phyloP scores from a whole-genome alignment of 306 rosid genomes.

The Casuarina glauca region DNA sequence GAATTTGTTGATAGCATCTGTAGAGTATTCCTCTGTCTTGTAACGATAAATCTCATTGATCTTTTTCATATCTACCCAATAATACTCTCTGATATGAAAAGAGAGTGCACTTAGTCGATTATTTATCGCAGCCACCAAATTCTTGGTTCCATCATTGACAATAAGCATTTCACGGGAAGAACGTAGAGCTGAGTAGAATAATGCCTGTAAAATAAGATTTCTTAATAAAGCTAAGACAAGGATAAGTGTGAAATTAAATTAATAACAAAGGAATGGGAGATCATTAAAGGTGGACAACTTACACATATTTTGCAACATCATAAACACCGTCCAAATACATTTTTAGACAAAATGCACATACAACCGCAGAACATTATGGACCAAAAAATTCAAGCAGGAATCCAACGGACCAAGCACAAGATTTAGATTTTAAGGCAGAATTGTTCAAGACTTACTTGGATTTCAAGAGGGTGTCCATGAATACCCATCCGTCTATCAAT shows the following conservation, averaged over 20 bases:
- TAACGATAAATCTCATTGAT: constrained; percentile 92
- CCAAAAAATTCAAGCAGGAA: neutral
- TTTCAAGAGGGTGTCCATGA: constrained; percentile 96
- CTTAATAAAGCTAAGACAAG: constrained; percentile 1
- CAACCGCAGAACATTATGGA: neutral
- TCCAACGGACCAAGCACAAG: neutral
- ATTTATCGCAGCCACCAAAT: constrained; percentile 70
- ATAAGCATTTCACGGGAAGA: constrained; percentile 80
- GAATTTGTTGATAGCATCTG: constrained; percentile 89
- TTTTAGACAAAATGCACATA: neutral
- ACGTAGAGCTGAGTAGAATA: constrained; percentile 84
- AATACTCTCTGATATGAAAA: constrained; percentile 87
- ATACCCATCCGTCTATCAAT: constrained; percentile 97
- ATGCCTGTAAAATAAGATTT: constrained; percentile 50
- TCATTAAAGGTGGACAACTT: neutral
- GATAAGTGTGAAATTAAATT: neutral
- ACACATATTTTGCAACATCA: neutral
- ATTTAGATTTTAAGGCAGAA: neutral
- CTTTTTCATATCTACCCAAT: constrained; percentile 85
- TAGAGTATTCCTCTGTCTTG: constrained; percentile 88
- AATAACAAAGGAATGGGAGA: neutral
- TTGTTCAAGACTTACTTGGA: constrained; percentile 57
- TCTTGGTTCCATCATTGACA: constrained; percentile 73
- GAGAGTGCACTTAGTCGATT: constrained; percentile 88
- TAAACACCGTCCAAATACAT: neutral